Evolutionary conservation across 176 grass and related monocot species (phyloP).

Genomic region (Paspalum notatum): DNA sequence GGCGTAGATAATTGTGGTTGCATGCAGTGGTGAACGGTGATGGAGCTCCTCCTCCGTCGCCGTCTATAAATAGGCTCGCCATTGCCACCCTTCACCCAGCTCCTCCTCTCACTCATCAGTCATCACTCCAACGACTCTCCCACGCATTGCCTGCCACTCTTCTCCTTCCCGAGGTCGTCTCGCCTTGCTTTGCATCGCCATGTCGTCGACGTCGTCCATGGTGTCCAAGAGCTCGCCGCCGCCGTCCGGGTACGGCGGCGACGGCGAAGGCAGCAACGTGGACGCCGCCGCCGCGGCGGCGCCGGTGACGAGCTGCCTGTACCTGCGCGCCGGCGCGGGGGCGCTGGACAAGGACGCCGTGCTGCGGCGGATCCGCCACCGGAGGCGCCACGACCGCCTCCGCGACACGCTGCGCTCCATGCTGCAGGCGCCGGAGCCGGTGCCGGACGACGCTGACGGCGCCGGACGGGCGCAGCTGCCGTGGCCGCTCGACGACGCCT

Average conservation of each 20-base stretch:
- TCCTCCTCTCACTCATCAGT: neutral
- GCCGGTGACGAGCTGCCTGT: conserved; percentile 55
- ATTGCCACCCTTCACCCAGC: neutral
- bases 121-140: neutral
- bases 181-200: neutral
- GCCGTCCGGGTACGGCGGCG: neutral
- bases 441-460: conserved; percentile 9
- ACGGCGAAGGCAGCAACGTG: neutral
- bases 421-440: conserved; percentile 21
- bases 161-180: too few relatives aligned
- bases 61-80: conserved; percentile 29
- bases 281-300: neutral
- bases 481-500: conserved; percentile 65
- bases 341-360: conserved; percentile 66
- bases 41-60: neutral
- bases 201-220: conserved; percentile 49
- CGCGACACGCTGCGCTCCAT: conserved; percentile 43
- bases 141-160: neutral
- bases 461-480: conserved; percentile 27
- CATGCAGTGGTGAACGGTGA: neutral
- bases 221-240: conserved; percentile 42
- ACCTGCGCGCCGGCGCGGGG: conserved; percentile 41
- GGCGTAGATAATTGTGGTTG: neutral
- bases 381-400: conserved; percentile 60
- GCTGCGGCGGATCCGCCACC: conserved; percentile 78